Base-by-base conservation (phyloP, 352 stramenopile genomes). In the Aphanomyces euteiches region DNA sequence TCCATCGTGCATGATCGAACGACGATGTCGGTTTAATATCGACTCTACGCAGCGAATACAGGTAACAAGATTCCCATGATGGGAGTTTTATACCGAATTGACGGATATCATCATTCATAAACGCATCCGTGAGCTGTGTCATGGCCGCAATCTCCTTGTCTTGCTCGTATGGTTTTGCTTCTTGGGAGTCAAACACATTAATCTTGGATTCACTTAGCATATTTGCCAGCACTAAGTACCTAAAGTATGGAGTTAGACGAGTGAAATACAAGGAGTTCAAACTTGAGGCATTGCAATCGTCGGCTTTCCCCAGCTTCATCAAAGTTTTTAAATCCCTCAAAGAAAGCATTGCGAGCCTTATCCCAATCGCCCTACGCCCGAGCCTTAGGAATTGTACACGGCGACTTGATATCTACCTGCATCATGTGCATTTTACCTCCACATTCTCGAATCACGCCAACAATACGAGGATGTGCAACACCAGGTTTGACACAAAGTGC, bases 391-490 rank as follows among this genome's bases (percentile, higher is more conserved):
- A 38, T 56, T 36, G 45, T 10, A 64, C 12, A 7, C 36, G 7
- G 38, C 19, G 17, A 45, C 43, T 48, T 15, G 73, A 39, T 45
- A 39, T 19, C 28, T 48, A 86, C 79, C 78, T 87, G 84, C 87
- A 94, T 94, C 89, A 98, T 97, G 77, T 98, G 92, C 92, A 98
- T 98, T 77, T 98, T 98, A 0, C 94, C 94, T 41, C 94, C 94
- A 47, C 96, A 92, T 74, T 98, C 94, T 75, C 97, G 91, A 73
- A 98, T 98, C 34, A 98, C 80, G 13, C 92, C 94, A 7, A 98
- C 87, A 28, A 97, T 98, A 77, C 92, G 89, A 53, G 90, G 90
- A 73, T 98, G 90, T 19, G 90, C 84, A 17, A 98, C 90, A 47
- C 89, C 90, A 4, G 87, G 91, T 66, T 96, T 97, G 39, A 95